Evolutionary conservation across 2,329 filamentous ascomycete species (phyloP).

Genomic region (Beauveria medogensis): DNA sequence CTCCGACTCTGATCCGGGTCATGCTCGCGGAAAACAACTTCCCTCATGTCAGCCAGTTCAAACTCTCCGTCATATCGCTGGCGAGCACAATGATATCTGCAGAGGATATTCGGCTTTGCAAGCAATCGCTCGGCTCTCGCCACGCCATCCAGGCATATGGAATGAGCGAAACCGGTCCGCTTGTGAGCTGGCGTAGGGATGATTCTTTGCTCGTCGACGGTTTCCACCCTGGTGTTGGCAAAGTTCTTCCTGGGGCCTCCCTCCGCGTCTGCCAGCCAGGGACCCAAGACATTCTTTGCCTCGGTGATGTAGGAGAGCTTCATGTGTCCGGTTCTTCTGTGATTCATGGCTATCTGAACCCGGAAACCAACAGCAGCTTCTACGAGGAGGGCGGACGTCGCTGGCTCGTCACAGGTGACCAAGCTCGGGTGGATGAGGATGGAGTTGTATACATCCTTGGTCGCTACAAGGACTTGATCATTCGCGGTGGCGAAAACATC

Average conservation of each 20-base stretch:
- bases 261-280: slow-evolving; percentile 29
- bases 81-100: slow-evolving; percentile 24
- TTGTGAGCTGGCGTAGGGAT: slow-evolving; percentile 30
- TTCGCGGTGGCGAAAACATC: slow-evolving; percentile 37
- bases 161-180: slow-evolving; percentile 37
- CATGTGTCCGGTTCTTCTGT: slow-evolving; percentile 30
- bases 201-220: slow-evolving; percentile 23
- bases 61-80: slow-evolving; percentile 26
- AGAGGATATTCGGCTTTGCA: slow-evolving; percentile 26
- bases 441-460: slow-evolving; percentile 32
- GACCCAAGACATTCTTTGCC: slow-evolving; percentile 20
- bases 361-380: slow-evolving; percentile 21
- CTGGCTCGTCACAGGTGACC: slow-evolving; percentile 35
- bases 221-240: slow-evolving; percentile 33
- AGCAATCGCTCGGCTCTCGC: slow-evolving; percentile 22
- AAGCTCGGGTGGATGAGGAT: slow-evolving; percentile 29
- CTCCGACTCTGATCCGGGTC: slow-evolving; percentile 28
- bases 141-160: slow-evolving; percentile 32
- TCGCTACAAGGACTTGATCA: slow-evolving; percentile 38
- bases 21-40: slow-evolving; percentile 24
- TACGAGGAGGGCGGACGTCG: slow-evolving; percentile 25
- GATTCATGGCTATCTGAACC: slow-evolving; percentile 26
- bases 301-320: slow-evolving; percentile 30
- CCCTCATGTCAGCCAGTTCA: slow-evolving; percentile 19
- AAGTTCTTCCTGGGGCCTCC: slow-evolving; percentile 30